phyloP scores from a whole-genome alignment of 495 filamentous ascomycete species.

The Cladorrhinum samala region DNA sequence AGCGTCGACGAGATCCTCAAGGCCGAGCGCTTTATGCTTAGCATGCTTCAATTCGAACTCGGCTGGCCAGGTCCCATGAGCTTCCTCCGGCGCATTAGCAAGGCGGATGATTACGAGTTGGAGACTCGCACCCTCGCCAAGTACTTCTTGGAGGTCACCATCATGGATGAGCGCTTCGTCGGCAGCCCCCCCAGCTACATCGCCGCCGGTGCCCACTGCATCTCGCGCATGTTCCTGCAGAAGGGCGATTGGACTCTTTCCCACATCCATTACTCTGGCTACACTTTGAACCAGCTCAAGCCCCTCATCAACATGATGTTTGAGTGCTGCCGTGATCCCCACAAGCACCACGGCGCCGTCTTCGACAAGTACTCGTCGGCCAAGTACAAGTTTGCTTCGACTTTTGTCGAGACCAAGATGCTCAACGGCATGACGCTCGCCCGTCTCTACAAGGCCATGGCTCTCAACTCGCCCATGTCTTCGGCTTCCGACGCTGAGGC shows the following conservation, averaged over 20 bases:
- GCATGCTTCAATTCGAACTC: slow-evolving; percentile 87
- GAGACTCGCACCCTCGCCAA: slow-evolving; percentile 95
- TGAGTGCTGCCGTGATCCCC: slow-evolving; percentile 79
- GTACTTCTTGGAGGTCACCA: slow-evolving; percentile 92
- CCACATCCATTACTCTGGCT: slow-evolving; percentile 87
- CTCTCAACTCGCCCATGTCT: neutral
- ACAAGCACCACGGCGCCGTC: slow-evolving; percentile 75
- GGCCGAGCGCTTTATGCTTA: slow-evolving; percentile 96
- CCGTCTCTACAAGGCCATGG: slow-evolving; percentile 10
- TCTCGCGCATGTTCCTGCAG: slow-evolving; percentile 79
- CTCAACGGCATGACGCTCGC: slow-evolving; percentile 44
- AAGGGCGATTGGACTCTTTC: slow-evolving; percentile 84
- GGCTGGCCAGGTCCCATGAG: slow-evolving; percentile 98
- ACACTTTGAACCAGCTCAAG: slow-evolving; percentile 77
- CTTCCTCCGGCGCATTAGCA: slow-evolving; percentile 93
- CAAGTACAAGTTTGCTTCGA: slow-evolving; percentile 74
- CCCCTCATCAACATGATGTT: slow-evolving; percentile 68
- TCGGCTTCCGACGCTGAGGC: slow-evolving; percentile 5
- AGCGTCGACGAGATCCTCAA: slow-evolving; percentile 87
- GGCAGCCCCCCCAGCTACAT: slow-evolving; percentile 82
- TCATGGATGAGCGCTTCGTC: slow-evolving; percentile 98
- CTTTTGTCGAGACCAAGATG: slow-evolving; percentile 71
- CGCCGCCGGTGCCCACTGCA: slow-evolving; percentile 87
- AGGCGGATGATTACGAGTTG: slow-evolving; percentile 95
- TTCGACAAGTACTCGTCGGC: slow-evolving; percentile 86